Evolutionary conservation across 805 yeast genomes (phyloP), one percentile per base, ranked within the genome.

Genomic region (Monosporozyma aquatica): DNA sequence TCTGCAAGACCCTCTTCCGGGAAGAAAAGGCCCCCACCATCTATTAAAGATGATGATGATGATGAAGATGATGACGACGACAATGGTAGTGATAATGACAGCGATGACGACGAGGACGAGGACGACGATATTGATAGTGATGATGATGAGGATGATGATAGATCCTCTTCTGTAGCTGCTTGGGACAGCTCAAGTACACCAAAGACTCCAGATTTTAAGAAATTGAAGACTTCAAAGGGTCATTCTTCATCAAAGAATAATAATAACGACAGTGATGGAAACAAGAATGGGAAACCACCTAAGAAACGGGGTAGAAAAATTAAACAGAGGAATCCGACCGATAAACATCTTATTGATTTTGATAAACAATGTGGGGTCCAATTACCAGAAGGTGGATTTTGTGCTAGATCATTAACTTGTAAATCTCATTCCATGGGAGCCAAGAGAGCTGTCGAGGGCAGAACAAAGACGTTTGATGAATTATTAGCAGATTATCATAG

Each of bases 401-500:
- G 98, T 70, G 97, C 97, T 4, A 73, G 98, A 40, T 87, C 97
- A 0, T 69, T 92, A 46, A 92, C 98, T 0, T 92, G 98, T 71
- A 92, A 92, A 59, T 87, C 97, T 0, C 98, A 92, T 64, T 86
- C 97, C 1, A 89, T 92, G 96, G 97, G 97, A 26, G 95, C 97
- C 22, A 92, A 92, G 56, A 75, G 98, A 53, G 89, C 95, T 1
- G 98, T 92, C 17, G 79, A 77, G 14, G 98, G 98, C 9, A 74
- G 98, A 53, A 80, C 95, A 27, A 89, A 92, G 6, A 87, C 96
- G 0, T 92, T 87, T 64, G 98, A 92, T 61, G 79, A 78, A 23
- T 68, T 92, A 41, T 68, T 92, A 43, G 87, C 89, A 17, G 89
- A 87, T 14, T 89, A 90, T 58, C 98, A 92, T 66, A 80, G 87